These are phyloP conservation scores for Primulina tabacum DNA, from an alignment of 257 asterid genomes.

Conservation along the genomic window DNA sequence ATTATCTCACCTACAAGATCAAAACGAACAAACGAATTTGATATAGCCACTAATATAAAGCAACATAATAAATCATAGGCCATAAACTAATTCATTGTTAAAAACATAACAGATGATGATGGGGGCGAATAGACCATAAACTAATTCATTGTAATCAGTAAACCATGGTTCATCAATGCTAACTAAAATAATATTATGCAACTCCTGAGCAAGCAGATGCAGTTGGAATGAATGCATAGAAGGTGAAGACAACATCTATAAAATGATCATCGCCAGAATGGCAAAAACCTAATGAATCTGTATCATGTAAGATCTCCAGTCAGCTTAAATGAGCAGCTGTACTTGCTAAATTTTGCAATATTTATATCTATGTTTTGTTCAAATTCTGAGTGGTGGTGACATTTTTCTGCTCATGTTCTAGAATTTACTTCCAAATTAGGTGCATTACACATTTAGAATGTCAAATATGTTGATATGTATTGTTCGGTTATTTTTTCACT, in stretches of 20 bases:
- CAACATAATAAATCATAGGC: too few species aligned
- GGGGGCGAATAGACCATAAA: too few species aligned
- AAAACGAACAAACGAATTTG: too few species aligned
- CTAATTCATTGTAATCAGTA: too few species aligned
- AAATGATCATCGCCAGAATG: background rate
- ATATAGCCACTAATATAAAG: too few species aligned
- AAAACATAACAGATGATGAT: too few species aligned
- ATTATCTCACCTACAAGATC: too few species aligned
- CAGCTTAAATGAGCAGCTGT: background rate
- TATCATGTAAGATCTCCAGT: background rate
- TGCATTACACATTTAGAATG: background rate
- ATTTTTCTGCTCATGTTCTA: background rate
- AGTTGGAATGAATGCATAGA: background rate
- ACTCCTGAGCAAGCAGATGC: background rate
- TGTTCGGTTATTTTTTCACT: conserved; percentile 9
- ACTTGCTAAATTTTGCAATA: background rate
- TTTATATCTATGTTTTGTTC: conserved; percentile 7
- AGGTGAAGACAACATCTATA: background rate
- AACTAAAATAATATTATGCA: too few species aligned
- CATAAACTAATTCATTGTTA: too few species aligned
- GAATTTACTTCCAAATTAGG: background rate
- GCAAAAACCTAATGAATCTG: background rate
- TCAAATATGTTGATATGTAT: background rate
- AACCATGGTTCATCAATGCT: background rate
- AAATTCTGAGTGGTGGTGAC: conserved; percentile 2